Evolutionary conservation across 495 filamentous ascomycete species (phyloP).

Genomic region (Aspergillus affinis): DNA sequence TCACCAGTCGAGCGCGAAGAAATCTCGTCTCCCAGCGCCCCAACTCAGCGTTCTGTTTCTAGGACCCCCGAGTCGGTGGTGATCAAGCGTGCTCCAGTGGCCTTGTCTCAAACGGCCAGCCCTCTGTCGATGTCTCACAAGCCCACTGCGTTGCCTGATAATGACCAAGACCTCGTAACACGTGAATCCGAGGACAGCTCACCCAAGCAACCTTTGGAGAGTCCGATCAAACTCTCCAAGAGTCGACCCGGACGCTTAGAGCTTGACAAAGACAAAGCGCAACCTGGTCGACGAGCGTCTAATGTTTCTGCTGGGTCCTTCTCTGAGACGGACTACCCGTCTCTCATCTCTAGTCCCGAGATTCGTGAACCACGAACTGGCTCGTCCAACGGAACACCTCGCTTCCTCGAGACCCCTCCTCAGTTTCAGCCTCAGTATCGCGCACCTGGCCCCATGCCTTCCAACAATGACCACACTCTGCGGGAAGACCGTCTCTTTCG

Average conservation of each 20-base stretch:
- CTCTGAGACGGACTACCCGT: slow-evolving; percentile 32
- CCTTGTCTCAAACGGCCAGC: not conserved
- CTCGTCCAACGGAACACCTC: slow-evolving; percentile 31
- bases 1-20: not conserved
- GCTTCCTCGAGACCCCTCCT: slow-evolving; percentile 30
- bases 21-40: not conserved
- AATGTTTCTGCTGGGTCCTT: slow-evolving; percentile 37
- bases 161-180: not conserved
- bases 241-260: slow-evolving; percentile 25
- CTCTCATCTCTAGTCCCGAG: slow-evolving; percentile 37
- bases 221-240: slow-evolving; percentile 43
- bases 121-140: not conserved
- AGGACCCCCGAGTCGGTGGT: slow-evolving; percentile 1
- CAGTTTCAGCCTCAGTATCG: slow-evolving; percentile 22
- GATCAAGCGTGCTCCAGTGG: not conserved
- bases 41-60: not conserved
- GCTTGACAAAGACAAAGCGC: slow-evolving; percentile 25
- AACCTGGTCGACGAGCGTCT: slow-evolving; percentile 29
- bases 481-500: slow-evolving; percentile 36
- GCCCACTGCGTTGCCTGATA: slow-evolving; percentile 1
- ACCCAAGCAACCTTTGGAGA: slow-evolving; percentile 35
- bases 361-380: slow-evolving; percentile 28
- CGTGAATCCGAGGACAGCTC: not conserved
- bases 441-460: slow-evolving; percentile 17
- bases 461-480: slow-evolving; percentile 30